Evolutionary conservation across 768 basidiomycete species (phyloP).

Genomic region (Podaxis pistillaris): DNA sequence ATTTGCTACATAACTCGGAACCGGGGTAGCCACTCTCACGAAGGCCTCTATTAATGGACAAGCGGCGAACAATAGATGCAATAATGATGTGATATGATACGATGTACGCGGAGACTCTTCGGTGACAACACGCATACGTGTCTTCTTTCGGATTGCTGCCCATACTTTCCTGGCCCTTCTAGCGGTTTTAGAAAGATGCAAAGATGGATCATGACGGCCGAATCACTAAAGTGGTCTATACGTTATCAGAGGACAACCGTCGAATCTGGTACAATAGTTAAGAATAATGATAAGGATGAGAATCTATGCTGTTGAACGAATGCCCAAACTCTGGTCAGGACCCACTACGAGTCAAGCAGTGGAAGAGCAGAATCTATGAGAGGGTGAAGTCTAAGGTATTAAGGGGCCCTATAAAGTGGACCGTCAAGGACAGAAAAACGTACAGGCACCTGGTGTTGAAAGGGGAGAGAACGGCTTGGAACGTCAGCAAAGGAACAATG

Average conservation of each 20-base stretch:
- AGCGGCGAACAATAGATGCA: too few species aligned
- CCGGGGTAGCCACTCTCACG: too few species aligned
- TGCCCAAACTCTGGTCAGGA: neutral
- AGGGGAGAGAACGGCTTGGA: neutral
- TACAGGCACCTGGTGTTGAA: neutral
- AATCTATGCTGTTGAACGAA: neutral
- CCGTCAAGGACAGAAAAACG: neutral
- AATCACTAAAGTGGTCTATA: neutral
- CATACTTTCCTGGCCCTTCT: neutral
- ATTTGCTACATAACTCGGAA: too few species aligned
- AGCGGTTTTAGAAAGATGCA: neutral
- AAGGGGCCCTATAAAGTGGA: neutral
- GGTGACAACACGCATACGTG: neutral
- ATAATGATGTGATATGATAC: too few species aligned
- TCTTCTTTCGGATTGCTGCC: neutral
- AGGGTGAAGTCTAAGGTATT: neutral
- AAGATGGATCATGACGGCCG: neutral
- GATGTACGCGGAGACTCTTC: neutral
- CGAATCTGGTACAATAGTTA: neutral
- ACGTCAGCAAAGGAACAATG: neutral
- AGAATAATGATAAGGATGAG: neutral
- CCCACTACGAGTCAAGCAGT: neutral
- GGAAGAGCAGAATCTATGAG: neutral
- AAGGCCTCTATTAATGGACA: too few species aligned
- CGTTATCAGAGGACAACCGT: neutral